Conservation (phyloP, 129 eudicot genomes). For the Saposhnikovia divaricata region DNA sequence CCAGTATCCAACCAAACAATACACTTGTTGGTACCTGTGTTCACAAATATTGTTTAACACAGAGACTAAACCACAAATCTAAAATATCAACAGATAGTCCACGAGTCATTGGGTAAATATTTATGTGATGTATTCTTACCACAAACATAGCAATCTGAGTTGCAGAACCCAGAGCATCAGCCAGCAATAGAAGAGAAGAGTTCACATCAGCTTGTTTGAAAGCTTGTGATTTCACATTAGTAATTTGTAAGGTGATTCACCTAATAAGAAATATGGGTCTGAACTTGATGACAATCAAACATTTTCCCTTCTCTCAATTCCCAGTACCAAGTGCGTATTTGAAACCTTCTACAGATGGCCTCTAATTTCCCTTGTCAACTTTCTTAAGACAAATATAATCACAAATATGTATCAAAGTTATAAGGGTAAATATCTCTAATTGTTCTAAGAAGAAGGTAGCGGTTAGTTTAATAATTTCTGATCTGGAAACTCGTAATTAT, state of each 20-base stretch:
- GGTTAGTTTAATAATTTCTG: too few species aligned
- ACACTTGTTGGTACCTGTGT: constrained; percentile 54
- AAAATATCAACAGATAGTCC: background rate
- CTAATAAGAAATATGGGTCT: constrained; percentile 44
- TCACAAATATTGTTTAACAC: background rate
- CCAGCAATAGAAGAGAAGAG: constrained; percentile 48
- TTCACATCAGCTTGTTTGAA: constrained; percentile 91
- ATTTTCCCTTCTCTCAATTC: too few species aligned
- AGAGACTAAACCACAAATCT: background rate
- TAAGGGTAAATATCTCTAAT: too few species aligned
- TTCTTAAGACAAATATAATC: too few species aligned
- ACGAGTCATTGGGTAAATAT: background rate
- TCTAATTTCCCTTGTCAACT: too few species aligned
- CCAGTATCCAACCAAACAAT: constrained; percentile 60
- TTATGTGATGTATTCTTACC: constrained; percentile 34
- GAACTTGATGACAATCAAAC: constrained; percentile 49
- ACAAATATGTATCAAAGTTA: too few species aligned
- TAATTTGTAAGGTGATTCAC: constrained; percentile 31
- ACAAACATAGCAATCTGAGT: constrained; percentile 89
- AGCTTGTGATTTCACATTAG: too few species aligned
- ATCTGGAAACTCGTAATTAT: too few species aligned
- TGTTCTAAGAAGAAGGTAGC: too few species aligned
- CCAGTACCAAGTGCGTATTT: too few species aligned
- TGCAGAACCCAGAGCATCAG: constrained; percentile 87
- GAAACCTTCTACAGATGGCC: too few species aligned